phyloP scores from a whole-genome alignment of 108 stramenopile genomes.

The Nannochloropsis gaditana region DNA sequence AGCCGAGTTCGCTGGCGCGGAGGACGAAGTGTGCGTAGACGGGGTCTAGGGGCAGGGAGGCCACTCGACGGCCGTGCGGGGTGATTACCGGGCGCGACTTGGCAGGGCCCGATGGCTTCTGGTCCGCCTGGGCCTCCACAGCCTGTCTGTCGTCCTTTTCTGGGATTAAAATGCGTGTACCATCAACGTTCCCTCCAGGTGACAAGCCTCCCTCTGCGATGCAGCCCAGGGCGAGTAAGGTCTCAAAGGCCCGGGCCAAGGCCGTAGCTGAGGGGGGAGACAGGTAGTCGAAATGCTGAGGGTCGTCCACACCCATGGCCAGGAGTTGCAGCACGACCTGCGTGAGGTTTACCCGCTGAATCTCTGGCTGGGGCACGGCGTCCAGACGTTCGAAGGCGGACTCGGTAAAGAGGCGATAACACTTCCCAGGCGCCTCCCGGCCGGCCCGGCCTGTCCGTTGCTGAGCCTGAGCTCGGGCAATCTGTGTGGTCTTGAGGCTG shows the following conservation, averaged over 20 bases:
- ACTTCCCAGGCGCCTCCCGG: constrained; percentile 74
- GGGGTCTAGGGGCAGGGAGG: constrained; percentile 52
- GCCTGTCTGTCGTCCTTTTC: background rate
- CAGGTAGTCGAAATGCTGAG: constrained; percentile 70
- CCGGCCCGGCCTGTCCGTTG: constrained; percentile 91
- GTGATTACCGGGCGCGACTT: constrained; percentile 34
- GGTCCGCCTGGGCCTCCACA: constrained; percentile 21
- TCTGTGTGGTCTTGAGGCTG: constrained; percentile 64
- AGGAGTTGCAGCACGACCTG: constrained; percentile 54
- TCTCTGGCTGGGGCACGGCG: constrained; percentile 20
- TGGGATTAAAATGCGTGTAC: background rate
- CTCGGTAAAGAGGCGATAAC: constrained; percentile 70
- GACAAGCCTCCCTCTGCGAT: background rate
- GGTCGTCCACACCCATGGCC: constrained; percentile 48
- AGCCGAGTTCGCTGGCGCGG: constrained; percentile 22
- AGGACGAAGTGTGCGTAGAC: constrained; percentile 51
- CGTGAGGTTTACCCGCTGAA: constrained; percentile 21
- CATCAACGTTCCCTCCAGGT: background rate
- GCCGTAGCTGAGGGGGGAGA: constrained; percentile 61
- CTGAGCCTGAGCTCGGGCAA: constrained; percentile 72
- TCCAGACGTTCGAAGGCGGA: background rate
- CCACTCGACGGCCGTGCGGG: constrained; percentile 42
- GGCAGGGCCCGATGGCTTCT: background rate
- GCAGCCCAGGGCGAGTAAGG: constrained; percentile 50
- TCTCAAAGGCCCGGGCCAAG: constrained; percentile 57